Evolutionary conservation across 2,329 filamentous ascomycete genomes (phyloP).

Genomic region (Raffaelea ambrosiae): DNA sequence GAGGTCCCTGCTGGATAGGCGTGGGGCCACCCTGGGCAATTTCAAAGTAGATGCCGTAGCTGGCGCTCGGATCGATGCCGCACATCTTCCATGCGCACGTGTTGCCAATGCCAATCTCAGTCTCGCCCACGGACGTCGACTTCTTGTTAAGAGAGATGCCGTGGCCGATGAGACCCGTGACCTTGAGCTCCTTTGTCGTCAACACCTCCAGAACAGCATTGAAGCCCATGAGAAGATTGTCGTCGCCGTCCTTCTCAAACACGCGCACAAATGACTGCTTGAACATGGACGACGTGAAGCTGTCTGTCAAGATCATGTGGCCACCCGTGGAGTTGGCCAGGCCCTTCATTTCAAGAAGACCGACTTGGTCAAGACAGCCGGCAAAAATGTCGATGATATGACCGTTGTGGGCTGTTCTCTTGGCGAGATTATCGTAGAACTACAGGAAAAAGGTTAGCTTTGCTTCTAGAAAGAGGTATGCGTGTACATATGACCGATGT

Average conservation of each 20-base stretch:
- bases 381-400: slow-evolving; percentile 98
- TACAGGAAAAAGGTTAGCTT: slow-evolving; percentile 23
- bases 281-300: slow-evolving; percentile 98
- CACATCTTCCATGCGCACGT: slow-evolving; percentile 99
- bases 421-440: slow-evolving; percentile 93
- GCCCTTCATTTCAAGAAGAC: slow-evolving; percentile 95
- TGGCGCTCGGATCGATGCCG: slow-evolving; percentile 86
- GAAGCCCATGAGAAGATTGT: slow-evolving; percentile 96
- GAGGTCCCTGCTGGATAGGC: slow-evolving; percentile 69
- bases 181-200: slow-evolving; percentile 96
- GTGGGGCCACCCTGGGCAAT: slow-evolving; percentile 88
- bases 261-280: slow-evolving; percentile 96
- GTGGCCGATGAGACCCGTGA: slow-evolving; percentile 93
- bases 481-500: too few species aligned
- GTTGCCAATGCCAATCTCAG: slow-evolving; percentile 95
- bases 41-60: slow-evolving; percentile 96
- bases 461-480: too few species aligned
- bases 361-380: slow-evolving; percentile 94
- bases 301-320: slow-evolving; percentile 97
- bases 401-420: slow-evolving; percentile 90
- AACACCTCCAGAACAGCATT: slow-evolving; percentile 93
- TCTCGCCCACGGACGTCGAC: slow-evolving; percentile 92
- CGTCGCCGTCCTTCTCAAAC: slow-evolving; percentile 92
- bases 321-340: slow-evolving; percentile 93
- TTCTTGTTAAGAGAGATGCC: slow-evolving; percentile 98